Base-by-base conservation (phyloP, 441 rosid species). In the Gossypium davidsonii region DNA sequence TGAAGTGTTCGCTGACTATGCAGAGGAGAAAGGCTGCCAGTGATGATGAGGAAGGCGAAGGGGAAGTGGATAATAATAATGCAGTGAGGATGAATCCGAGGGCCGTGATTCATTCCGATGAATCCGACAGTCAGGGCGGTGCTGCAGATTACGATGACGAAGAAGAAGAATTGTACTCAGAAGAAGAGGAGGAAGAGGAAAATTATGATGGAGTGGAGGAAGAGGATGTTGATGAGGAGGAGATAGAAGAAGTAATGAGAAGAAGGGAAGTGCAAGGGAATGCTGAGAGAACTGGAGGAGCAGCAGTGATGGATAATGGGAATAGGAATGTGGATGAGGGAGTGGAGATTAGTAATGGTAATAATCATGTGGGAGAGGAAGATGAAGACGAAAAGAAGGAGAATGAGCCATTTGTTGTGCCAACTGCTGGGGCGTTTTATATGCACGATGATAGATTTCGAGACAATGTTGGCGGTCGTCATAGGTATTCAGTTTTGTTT, bases 371-470 rank as follows among this genome's bases (percentile, higher is more conserved):
- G 65, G 88, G 80, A 25, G 88, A 67, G 52, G 85, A 70, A 46
- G 73, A 31, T 26, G 85, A 49, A 31, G 87, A 74, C 53, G 93
- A 80, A 85, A 85, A 80, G 81, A 86, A 89, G 81, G 89, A 77
- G 76, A 90, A 84, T 55, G 93, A 92, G 64, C 99, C 97, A 3
- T 95, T 82, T 74, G 91, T 93, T 0, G 99, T 95, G 68, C 99
- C 99, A 11, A 92, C 98, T 73, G 93, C 93, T 67, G 99, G 99
- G 46, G 95, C 99, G 0, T 95, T 95, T 78, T 95, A 95, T 74
- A 92, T 95, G 98, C 99, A 95, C 31, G 99, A 95, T 78, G 97
- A 95, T 80, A 86, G 99, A 37, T 95, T 90, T 71, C 87, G 91
- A 81, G 97, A 85, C 73, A 78, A 84, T 79, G 82, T 79, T 72